These are phyloP conservation scores for Cordyceps fumosorosea DNA, from an alignment of 2,329 filamentous ascomycete genomes.

Conservation along the genomic window DNA sequence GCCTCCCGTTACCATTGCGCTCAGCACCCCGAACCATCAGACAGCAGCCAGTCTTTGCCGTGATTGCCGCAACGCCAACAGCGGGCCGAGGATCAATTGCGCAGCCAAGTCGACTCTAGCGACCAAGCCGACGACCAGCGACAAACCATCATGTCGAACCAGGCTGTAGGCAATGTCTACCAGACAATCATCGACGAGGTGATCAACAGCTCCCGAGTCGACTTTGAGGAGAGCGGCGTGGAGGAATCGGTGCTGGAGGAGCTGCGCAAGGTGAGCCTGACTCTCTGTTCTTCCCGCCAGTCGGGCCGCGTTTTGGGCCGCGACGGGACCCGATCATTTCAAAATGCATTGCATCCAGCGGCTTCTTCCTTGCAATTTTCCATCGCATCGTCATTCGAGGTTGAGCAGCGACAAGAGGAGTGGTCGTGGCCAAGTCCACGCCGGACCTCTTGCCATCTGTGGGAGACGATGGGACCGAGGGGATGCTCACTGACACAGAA, in stretches of 20 bases:
- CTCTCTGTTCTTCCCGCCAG: not conserved
- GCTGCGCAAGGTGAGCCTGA: conserved; percentile 68
- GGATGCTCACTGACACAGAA: conserved; percentile 10
- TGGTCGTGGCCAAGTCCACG: not conserved
- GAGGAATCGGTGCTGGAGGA: conserved; percentile 82
- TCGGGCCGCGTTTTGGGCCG: not conserved
- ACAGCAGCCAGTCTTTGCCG: not conserved
- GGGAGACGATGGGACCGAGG: not conserved
- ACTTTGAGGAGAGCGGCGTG: conserved; percentile 95
- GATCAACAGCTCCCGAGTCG: conserved; percentile 83
- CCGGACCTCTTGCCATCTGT: not conserved
- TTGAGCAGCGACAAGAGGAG: not conserved
- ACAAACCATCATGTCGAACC: conserved; percentile 47
- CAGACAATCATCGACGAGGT: conserved; percentile 74
- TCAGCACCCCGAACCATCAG: not conserved
- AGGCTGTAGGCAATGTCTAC: conserved; percentile 69
- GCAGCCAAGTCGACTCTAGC: conserved; percentile 11
- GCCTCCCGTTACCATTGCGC: not conserved
- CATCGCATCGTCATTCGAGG: not conserved
- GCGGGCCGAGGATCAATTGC: not conserved
- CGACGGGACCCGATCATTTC: not conserved
- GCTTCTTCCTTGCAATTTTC: not conserved
- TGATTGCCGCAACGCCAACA: not conserved
- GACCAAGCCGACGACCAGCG: not conserved
- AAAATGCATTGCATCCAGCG: not conserved